Evolutionary conservation across 225 moss, liverwort and hornwort species (phyloP).

Genomic region (Asterella californica): DNA sequence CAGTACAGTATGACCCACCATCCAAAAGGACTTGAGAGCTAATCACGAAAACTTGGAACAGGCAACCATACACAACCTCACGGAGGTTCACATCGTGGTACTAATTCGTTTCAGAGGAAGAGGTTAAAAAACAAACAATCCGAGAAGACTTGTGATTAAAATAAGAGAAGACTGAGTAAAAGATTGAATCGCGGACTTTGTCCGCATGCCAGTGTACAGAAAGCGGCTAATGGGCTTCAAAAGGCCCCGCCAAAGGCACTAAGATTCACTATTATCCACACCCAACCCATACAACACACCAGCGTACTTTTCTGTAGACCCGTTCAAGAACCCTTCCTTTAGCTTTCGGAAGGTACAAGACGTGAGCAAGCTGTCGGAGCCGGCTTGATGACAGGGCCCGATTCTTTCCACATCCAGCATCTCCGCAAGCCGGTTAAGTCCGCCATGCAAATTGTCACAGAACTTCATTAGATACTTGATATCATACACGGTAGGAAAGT

Average conservation of each 20-base stretch:
- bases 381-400: slow-evolving; percentile 97
- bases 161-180: slow-evolving; percentile 40
- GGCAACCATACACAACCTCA: neutral
- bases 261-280: slow-evolving; percentile 87
- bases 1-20: neutral
- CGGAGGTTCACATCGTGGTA: neutral
- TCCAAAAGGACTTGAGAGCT: neutral
- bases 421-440: slow-evolving; percentile 93
- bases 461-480: slow-evolving; percentile 99
- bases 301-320: slow-evolving; percentile 97
- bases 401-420: slow-evolving; percentile 93
- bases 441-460: slow-evolving; percentile 98
- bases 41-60: neutral
- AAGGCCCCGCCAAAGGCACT: slow-evolving; percentile 41
- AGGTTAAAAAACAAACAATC: slow-evolving; percentile 21
- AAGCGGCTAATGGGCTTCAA: slow-evolving; percentile 41
- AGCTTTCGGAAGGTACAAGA: slow-evolving; percentile 95
- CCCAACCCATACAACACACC: slow-evolving; percentile 99
- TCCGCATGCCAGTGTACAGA: slow-evolving; percentile 52
- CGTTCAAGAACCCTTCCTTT: slow-evolving; percentile 92
- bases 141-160: slow-evolving; percentile 37
- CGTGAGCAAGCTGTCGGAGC: slow-evolving; percentile 92
- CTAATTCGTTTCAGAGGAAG: neutral
- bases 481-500: slow-evolving; percentile 98
- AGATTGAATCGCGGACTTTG: slow-evolving; percentile 59